These are phyloP conservation scores for Ilyonectria robusta DNA, from an alignment of 2,329 filamentous ascomycete species.

Conservation along the genomic window DNA sequence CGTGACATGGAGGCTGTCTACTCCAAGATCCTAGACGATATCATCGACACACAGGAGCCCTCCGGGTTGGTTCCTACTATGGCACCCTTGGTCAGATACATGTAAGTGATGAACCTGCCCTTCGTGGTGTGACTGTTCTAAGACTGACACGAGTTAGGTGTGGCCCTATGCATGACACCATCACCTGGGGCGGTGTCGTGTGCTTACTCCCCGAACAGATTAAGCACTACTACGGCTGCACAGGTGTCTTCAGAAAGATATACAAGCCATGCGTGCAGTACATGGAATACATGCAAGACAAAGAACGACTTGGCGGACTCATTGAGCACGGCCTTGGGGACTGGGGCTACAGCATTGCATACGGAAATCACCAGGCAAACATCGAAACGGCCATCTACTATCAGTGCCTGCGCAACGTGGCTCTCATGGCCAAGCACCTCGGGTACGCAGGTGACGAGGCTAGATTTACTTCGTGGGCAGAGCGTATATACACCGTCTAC, in stretches of 20 bases:
- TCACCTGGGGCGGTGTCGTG: constrained; percentile 59
- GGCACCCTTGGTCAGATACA: constrained; percentile 63
- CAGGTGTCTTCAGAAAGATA: constrained; percentile 53
- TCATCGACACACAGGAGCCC: constrained; percentile 60
- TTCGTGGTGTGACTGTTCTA: not conserved
- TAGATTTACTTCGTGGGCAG: constrained; percentile 46
- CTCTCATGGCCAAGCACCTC: constrained; percentile 53
- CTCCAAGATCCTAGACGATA: constrained; percentile 62
- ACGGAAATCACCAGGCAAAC: constrained; percentile 60
- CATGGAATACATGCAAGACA: constrained; percentile 58
- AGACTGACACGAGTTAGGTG: constrained; percentile 48
- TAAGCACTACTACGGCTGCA: constrained; percentile 57
- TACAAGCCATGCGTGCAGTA: constrained; percentile 56
- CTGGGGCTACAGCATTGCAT: constrained; percentile 60
- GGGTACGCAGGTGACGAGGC: constrained; percentile 42
- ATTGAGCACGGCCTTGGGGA: constrained; percentile 61
- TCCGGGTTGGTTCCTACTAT: constrained; percentile 62
- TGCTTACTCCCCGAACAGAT: constrained; percentile 55
- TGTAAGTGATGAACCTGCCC: constrained; percentile 37
- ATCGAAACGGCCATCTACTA: constrained; percentile 62
- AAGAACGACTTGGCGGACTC: constrained; percentile 57
- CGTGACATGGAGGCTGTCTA: constrained; percentile 62
- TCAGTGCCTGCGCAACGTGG: constrained; percentile 55
- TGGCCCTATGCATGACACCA: constrained; percentile 62
- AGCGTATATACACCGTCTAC: constrained; percentile 51